These are phyloP conservation scores for Phytophthora capsici DNA, from an alignment of 352 stramenopile species.

Conservation along the genomic window DNA sequence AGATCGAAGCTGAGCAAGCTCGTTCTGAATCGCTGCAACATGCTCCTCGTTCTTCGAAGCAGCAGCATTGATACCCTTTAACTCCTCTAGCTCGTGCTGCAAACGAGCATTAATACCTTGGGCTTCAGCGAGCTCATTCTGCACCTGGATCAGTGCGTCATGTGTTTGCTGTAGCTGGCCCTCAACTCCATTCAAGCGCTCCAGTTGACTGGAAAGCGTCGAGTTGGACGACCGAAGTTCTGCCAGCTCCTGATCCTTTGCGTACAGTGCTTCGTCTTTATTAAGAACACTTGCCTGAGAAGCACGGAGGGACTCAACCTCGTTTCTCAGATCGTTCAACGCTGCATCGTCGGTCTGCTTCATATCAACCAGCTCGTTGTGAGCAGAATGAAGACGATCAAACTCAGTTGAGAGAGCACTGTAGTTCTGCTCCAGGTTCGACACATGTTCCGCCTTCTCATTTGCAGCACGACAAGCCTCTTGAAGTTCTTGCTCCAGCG, in stretches of 20 bases:
- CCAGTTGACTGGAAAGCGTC: conserved; percentile 24
- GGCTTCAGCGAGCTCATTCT: conserved; percentile 43
- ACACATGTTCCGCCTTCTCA: conserved; percentile 40
- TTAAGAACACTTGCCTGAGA: conserved; percentile 17
- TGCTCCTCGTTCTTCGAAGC: conserved; percentile 50
- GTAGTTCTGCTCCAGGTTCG: conserved; percentile 50
- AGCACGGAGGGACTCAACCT: conserved; percentile 39
- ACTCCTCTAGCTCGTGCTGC: conserved; percentile 45
- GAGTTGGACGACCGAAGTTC: conserved; percentile 35
- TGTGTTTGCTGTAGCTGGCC: conserved; percentile 40
- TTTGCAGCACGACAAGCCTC: conserved; percentile 39
- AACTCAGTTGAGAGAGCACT: conserved; percentile 48
- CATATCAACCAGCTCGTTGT: conserved; percentile 35
- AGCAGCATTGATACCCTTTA: conserved; percentile 40
- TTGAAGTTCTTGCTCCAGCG: conserved; percentile 51
- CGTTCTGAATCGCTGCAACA: conserved; percentile 20
- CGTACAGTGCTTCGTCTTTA: conserved; percentile 35
- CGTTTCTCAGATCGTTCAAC: conserved; percentile 32
- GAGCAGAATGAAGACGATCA: conserved; percentile 39
- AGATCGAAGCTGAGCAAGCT: conserved; percentile 36
- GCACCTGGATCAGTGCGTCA: conserved; percentile 34
- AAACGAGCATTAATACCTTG: conserved; percentile 35
- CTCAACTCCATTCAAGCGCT: conserved; percentile 42
- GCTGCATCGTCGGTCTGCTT: conserved; percentile 34
- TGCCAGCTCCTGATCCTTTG: conserved; percentile 39